phyloP scores from a whole-genome alignment of 192 early-diverging fungal species.

The Coemansia sp. region DNA sequence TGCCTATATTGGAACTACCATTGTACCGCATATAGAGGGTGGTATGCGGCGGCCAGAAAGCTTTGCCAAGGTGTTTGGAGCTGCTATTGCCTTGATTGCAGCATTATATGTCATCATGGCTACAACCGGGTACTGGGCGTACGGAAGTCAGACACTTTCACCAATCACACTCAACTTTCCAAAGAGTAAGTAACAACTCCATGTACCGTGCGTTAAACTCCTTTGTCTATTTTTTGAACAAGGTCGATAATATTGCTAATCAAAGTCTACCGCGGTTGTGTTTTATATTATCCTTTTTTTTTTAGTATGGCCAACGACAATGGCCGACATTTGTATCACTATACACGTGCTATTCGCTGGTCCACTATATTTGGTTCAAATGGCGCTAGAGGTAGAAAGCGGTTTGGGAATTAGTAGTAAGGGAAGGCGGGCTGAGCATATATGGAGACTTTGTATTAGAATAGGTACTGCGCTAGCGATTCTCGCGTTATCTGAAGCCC shows the following conservation, averaged over 20 bases:
- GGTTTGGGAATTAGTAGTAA: constrained; percentile 59
- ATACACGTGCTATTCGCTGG: constrained; percentile 75
- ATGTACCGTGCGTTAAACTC: neutral
- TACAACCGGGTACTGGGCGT: constrained; percentile 69
- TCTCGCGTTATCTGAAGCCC: constrained; percentile 60
- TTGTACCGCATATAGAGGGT: constrained; percentile 75
- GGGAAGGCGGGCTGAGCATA: constrained; percentile 48
- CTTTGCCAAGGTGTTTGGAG: constrained; percentile 61
- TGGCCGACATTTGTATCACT: constrained; percentile 70
- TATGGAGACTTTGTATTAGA: constrained; percentile 58
- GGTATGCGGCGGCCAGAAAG: constrained; percentile 68
- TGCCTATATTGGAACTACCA: constrained; percentile 70
- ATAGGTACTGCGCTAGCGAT: constrained; percentile 56
- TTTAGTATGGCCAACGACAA: constrained; percentile 58
- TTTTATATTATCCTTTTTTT: constrained; percentile 36
- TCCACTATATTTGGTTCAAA: constrained; percentile 70
- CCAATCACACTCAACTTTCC: constrained; percentile 71
- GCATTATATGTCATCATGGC: constrained; percentile 70
- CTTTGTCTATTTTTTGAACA: neutral
- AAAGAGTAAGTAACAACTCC: constrained; percentile 37
- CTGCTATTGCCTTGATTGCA: constrained; percentile 59
- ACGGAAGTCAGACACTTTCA: constrained; percentile 61
- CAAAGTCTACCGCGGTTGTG: neutral
- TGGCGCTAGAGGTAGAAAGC: constrained; percentile 59
- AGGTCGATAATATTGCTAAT: neutral